Evolutionary conservation across 1,284 basidiomycete species (phyloP), one percentile per base, ranked within the genome.

Genomic region (Ceratobasidium sp.): DNA sequence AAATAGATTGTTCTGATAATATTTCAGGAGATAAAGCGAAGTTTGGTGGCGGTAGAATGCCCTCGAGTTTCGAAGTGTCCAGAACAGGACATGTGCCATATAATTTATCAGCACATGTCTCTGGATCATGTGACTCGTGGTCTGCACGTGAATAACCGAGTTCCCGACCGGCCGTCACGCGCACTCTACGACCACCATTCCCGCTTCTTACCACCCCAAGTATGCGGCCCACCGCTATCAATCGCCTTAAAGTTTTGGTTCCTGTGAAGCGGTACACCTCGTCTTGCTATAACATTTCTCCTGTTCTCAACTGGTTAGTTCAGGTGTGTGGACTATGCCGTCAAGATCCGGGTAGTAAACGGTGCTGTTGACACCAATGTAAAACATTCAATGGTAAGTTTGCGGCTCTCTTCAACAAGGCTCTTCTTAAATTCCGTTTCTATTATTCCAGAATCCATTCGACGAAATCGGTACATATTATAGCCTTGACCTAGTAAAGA

Each of bases 311-410:
- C 39, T 60, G 2, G 32, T n/a, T 32, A 2, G 28, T 50, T 23
- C 77, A 92, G 91, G 76, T 88, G 90, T 73, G 88, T 92, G 34
- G 88, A 90, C 82, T 97, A 93, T 85, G 90, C 92, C 3, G 92
- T 93, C 82, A 97, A 97, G 85, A 96, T 98, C 83, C 92, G 96
- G 62, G 93, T 98, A 65, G 89, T 92, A 76, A 92, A 96, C 79
- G 96, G 94, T 67, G 95, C 94, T 21, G 89, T 98, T 58, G 96
- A 98, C 85, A 90, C 92, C 67, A 94, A 91, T 81, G 95, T 97
- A 77, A 98, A 98, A 85, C 96, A 98, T 83, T 96, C 94, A 1
- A 97, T 98, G 95, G 96, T 95, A 77, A 77, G 89, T 77, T 21
- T 48, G 50, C 4, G 21, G 6, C 36, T 45, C 26, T 32, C 43